phyloP scores from a whole-genome alignment of 2,329 filamentous ascomycete genomes.

The Graphilbum sp. region DNA sequence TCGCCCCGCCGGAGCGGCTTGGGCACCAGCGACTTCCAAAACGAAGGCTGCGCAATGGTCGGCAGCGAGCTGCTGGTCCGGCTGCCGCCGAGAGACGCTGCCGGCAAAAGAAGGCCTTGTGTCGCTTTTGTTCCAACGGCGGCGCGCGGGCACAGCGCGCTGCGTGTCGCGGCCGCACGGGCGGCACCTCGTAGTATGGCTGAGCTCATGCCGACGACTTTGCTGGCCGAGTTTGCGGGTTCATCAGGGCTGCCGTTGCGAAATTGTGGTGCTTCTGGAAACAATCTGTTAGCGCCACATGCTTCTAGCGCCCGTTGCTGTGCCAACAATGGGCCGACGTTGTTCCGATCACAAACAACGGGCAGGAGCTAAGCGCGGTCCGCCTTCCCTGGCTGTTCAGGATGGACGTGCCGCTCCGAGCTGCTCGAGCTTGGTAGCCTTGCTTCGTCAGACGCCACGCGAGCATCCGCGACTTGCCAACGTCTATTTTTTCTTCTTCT shows the following conservation, averaged over 20 bases:
- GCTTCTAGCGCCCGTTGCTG: slow-evolving; percentile 1
- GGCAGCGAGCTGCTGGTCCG: slow-evolving; percentile 11
- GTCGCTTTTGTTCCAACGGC: too few species aligned
- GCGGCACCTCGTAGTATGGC: too few species aligned
- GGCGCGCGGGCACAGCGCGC: too few species aligned
- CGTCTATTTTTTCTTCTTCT: neutral
- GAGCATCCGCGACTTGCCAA: too few species aligned
- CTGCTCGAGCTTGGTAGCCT: neutral
- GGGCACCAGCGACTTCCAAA: slow-evolving; percentile 57
- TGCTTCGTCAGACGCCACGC: neutral
- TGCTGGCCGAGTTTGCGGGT: too few species aligned
- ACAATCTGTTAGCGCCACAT: too few species aligned
- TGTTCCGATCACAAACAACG: slow-evolving; percentile 6
- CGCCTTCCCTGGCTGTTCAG: neutral
- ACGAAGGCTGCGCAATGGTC: slow-evolving; percentile 22
- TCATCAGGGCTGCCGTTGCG: too few species aligned
- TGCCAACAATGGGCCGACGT: slow-evolving; percentile 9
- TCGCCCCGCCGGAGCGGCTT: slow-evolving; percentile 39
- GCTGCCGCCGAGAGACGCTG: neutral
- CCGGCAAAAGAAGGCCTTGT: too few species aligned
- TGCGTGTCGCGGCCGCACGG: too few species aligned
- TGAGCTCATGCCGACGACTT: too few species aligned
- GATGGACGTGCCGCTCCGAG: neutral
- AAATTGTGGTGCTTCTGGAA: too few species aligned
- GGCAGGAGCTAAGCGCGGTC: neutral